These are phyloP conservation scores for Fraxinus albicans DNA, from an alignment of 305 asterid species.

Conservation along the genomic window DNA sequence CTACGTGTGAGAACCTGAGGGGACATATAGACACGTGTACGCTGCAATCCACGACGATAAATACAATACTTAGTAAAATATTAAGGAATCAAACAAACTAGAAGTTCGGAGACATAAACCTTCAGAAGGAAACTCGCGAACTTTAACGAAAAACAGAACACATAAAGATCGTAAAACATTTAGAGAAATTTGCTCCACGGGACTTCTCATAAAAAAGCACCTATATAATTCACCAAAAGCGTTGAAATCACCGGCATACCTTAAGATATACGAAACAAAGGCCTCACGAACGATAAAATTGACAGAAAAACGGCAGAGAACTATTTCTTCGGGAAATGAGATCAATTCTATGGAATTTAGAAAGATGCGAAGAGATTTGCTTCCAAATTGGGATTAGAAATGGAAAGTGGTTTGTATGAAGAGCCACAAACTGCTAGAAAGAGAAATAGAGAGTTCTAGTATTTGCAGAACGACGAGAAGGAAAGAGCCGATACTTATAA, in stretches of 20 bases:
- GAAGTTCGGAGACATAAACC: not conserved
- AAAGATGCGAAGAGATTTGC: not conserved
- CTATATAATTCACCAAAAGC: not conserved
- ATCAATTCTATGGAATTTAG: not conserved
- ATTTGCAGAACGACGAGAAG: not conserved
- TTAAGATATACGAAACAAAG: constrained; percentile 5
- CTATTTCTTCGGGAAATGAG: not conserved
- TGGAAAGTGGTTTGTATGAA: not conserved
- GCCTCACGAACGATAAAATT: not conserved
- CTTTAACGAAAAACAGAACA: not conserved
- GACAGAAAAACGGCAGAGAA: not conserved
- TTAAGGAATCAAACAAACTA: not conserved
- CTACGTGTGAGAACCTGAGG: not conserved
- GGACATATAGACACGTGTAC: not conserved
- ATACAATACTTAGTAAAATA: not conserved
- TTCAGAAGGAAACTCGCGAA: not conserved
- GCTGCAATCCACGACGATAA: not conserved
- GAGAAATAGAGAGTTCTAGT: not conserved
- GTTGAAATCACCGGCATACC: constrained; percentile 15
- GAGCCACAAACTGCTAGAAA: not conserved
- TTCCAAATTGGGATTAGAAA: not conserved
- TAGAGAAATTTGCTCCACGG: not conserved
- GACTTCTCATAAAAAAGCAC: not conserved
- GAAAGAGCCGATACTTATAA: constrained; percentile 27
- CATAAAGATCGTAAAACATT: not conserved